Base-by-base conservation (phyloP, 495 filamentous ascomycete species). In the Cercophora newfieldiana region DNA sequence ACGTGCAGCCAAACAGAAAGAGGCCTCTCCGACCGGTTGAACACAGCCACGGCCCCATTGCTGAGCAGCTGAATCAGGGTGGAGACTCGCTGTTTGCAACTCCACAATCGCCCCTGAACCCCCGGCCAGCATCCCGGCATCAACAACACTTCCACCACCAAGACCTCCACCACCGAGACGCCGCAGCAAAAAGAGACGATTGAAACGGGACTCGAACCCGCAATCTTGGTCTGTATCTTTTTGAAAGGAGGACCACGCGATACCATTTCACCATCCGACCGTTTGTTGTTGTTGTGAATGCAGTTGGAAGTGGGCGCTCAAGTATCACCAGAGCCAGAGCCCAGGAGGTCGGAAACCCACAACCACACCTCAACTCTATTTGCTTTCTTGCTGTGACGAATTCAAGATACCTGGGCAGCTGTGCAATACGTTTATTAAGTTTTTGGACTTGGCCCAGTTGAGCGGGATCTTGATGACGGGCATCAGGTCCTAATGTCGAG, bases 211-310 rank as follows among this genome's bases (percentile, higher is more conserved):
- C 24, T 62, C 47, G 44, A 51, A 30, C 55, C 55, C 26, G 21
- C 55, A 57, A 57, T 26, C 55, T 57, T 21, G 30, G 26, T 28
- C 55, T 49, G 5, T 21, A 19, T 30, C 24, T 25, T 62, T 26
- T 26, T 51, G 21, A 12, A 5, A 49, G 22, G 18, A 31, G 62
- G 69, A 33, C 53, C 22, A 56, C 25, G 26, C 53, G 53, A 25
- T 56, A 33, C 55, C 55, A 30, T 30, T 30, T 19, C 55, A 21
- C 26, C 26, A 30, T 16, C 16, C 25, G 25, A 21, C 26, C 55
- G 55, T 19, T 21, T 6, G 8, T 18, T 21, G 28, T 30, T 5
- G n/a, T 8, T 25, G 53, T 30, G 25, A n/a, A 26, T 28, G n/a
- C 25, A 18, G 16, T 44, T 16, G 12, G 37, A 5, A 44, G n/a